Conservation (phyloP, 2,329 filamentous ascomycete species). For the Stromatinia cepivora region DNA sequence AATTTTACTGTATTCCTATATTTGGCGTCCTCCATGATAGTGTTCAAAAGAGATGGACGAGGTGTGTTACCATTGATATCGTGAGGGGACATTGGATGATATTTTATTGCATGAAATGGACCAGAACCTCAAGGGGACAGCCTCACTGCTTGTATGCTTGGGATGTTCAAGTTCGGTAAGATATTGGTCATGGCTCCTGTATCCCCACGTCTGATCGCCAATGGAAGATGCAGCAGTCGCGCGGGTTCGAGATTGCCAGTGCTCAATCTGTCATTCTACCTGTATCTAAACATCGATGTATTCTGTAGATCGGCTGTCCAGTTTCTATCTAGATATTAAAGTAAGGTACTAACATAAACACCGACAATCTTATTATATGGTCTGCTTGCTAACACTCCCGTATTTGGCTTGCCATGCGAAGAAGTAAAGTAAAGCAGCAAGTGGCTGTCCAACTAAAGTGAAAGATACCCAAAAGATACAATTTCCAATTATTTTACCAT, state of each 20-base stretch:
- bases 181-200: neutral
- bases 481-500: slow-evolving; percentile 82
- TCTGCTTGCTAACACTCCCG: slow-evolving; percentile 65
- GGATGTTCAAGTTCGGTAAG: neutral
- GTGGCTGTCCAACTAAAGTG: slow-evolving; percentile 89
- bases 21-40: neutral
- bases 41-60: neutral
- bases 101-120: neutral
- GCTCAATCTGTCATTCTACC: neutral
- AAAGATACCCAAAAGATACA: slow-evolving; percentile 96
- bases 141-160: neutral
- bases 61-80: neutral
- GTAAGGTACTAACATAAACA: neutral
- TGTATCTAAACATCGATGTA: neutral
- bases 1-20: neutral
- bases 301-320: neutral
- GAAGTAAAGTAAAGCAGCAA: slow-evolving; percentile 91
- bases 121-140: no score
- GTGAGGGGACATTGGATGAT: neutral
- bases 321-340: neutral
- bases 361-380: slow-evolving; percentile 21
- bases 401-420: slow-evolving; percentile 99
- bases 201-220: neutral
- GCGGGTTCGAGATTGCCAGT: neutral
- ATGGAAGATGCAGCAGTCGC: no score